Conservation (phyloP, 2,329 filamentous ascomycete species). For the Aureobasidium musti region DNA sequence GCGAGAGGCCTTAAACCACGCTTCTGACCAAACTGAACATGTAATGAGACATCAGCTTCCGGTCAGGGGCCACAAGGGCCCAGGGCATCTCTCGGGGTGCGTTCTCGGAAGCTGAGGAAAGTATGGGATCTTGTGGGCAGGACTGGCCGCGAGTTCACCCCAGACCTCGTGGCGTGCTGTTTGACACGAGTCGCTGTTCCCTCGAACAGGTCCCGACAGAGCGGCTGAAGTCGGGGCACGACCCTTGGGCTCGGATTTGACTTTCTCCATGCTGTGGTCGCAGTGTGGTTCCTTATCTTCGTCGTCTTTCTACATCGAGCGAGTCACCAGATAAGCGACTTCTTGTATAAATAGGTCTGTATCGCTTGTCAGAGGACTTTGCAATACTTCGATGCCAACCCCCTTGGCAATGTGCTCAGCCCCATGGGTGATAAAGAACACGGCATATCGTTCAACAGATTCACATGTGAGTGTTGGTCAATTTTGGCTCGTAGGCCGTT, state of each 20-base stretch:
- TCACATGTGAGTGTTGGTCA: constrained; percentile 26
- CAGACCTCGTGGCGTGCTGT: constrained; percentile 8
- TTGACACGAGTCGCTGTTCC: constrained; percentile 7
- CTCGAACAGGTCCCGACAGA: constrained; percentile 14
- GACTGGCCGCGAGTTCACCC: not conserved
- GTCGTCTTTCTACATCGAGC: not conserved
- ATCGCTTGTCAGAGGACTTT: not conserved
- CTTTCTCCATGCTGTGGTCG: not conserved
- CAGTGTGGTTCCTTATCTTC: constrained; percentile 4
- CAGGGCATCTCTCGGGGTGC: not conserved
- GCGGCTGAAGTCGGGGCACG: constrained; percentile 6
- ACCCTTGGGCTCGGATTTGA: constrained; percentile 13
- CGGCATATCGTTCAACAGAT: constrained; percentile 21
- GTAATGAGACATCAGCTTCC: not conserved
- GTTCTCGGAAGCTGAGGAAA: constrained; percentile 3
- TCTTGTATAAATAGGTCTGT: not conserved
- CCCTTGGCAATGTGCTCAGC: constrained; percentile 18
- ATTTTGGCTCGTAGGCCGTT: constrained; percentile 21
- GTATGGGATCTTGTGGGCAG: not conserved
- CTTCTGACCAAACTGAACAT: constrained; percentile 16
- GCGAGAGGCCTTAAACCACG: not conserved
- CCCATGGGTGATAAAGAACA: constrained; percentile 9
- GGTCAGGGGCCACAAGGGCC: not conserved
- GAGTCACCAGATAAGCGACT: constrained; percentile 12
- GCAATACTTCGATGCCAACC: constrained; percentile 8